Evolutionary conservation across 2,329 filamentous ascomycete species (phyloP).

Genomic region (Camptophora hylomeconis): DNA sequence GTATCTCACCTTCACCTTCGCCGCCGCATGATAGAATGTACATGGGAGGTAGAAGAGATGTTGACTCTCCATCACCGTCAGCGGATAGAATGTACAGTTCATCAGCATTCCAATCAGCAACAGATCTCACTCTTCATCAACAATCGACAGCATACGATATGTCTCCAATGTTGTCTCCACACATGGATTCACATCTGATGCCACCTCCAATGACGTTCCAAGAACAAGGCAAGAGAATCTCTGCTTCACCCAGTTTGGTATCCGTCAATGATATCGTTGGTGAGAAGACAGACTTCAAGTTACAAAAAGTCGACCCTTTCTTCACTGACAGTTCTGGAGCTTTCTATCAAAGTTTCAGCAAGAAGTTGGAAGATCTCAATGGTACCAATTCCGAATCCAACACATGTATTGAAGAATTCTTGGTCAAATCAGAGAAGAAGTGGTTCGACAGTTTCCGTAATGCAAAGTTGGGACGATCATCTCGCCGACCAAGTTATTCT

Average conservation of each 20-base stretch:
- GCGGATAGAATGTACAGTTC: too few species aligned
- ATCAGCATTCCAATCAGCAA: too few species aligned
- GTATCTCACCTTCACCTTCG: too few species aligned
- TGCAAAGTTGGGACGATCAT: conserved; percentile 42
- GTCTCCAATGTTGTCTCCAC: too few species aligned
- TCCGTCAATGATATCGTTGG: conserved; percentile 46
- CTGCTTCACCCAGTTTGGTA: conserved; percentile 28
- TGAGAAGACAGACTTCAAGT: conserved; percentile 47
- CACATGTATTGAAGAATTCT: conserved; percentile 52
- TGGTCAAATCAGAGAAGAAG: conserved; percentile 52
- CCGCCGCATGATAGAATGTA: too few species aligned
- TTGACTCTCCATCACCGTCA: too few species aligned
- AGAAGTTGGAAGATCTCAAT: conserved; percentile 41
- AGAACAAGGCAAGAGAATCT: conserved; percentile 7
- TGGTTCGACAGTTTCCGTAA: conserved; percentile 50
- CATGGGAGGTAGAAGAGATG: too few species aligned
- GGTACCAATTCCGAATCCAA: conserved; percentile 44
- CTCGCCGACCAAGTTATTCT: conserved; percentile 7
- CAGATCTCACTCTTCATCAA: too few species aligned
- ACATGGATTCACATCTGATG: too few species aligned
- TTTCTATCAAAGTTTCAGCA: conserved; percentile 46
- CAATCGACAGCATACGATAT: too few species aligned
- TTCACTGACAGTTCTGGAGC: conserved; percentile 53
- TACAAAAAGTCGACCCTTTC: conserved; percentile 54
- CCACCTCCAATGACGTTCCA: conserved; percentile 9